A percentile compares a stretch with the other conserved stretches of the same genome.
These are phyloP conservation scores for Camelina laxa DNA, from an alignment of 345 rosid genomes.

Conservation along the genomic window DNA sequence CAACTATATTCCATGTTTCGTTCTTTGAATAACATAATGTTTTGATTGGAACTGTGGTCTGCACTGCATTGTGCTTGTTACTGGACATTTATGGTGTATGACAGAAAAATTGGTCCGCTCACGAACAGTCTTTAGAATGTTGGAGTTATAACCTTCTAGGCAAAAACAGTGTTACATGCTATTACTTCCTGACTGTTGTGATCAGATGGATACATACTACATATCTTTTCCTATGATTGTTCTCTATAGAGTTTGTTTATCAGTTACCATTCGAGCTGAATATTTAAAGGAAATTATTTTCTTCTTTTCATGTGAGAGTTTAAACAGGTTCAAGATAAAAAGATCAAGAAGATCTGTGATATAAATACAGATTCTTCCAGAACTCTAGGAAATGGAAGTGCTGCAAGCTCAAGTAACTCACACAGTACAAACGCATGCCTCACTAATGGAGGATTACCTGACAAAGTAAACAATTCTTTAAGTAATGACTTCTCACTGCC, in stretches of 20 bases:
- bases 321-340: slow-evolving; percentile 89
- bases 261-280: slow-evolving; percentile 2
- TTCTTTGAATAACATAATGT: slow-evolving; percentile 5
- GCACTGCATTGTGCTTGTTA: slow-evolving; percentile 2
- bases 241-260: slow-evolving; percentile 17
- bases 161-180: neutral
- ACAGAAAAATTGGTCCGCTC: neutral
- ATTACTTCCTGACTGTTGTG: neutral
- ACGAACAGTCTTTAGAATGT: slow-evolving; percentile 3
- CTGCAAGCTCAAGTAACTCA: slow-evolving; percentile 72
- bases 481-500: slow-evolving; percentile 64
- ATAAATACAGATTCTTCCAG: slow-evolving; percentile 77
- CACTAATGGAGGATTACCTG: slow-evolving; percentile 68
- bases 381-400: slow-evolving; percentile 69
- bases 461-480: slow-evolving; percentile 35
- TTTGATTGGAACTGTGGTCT: slow-evolving; percentile 20
- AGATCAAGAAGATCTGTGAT: slow-evolving; percentile 83
- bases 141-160: neutral
- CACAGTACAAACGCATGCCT: slow-evolving; percentile 49
- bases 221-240: neutral
- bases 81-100: slow-evolving; percentile 9
- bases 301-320: slow-evolving; percentile 15
- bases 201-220: slow-evolving; percentile 4
- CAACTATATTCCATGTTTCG: neutral
- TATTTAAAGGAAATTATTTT: neutral